Base-by-base conservation (phyloP, 805 yeast genomes). In the Scheffersomyces coipomensis region DNA sequence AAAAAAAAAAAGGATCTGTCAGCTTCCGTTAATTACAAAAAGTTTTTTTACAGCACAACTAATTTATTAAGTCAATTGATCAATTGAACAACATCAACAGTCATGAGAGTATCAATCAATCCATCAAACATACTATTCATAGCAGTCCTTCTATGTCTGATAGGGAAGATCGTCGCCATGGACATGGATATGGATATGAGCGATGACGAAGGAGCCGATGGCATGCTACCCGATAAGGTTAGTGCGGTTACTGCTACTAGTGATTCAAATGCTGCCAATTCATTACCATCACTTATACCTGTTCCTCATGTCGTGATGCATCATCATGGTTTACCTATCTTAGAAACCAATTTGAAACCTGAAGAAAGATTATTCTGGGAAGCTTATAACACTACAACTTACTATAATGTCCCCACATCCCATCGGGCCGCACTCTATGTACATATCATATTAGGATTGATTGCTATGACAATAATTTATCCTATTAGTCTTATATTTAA, bases 351-450 rank as follows among this genome's bases (percentile, higher is more conserved):
- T 15, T 71, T 90, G 35, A 72, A 81, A 13, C 83, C 90, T 0
- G 85, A 80, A 33, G 96, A 89, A 59, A 66, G 79, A 39, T 56
- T 72, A 19, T 90, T 75, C 60, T 90, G 97, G 97, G 81, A 79
- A 35, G 56, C 62, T 19, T 90, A 89, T 62, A 80, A 85, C 53
- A 79, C 95, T 11, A 83, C 91, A 1, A 81, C 88, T 3, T 89
- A 74, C 58, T 80, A 87, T 63, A 80, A 77, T 6, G 54, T 76
- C 10, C 73, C 71, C 0, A 49, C 74, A 2, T 72, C 79, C 3
- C 72, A 73, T 47, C 74, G 78, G 40, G 42, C 68, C 11, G 73
- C 81, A 1, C 63, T 89, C 21, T 68, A 69, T 46, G 49, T 68
- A 29, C 97, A 89, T 53, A 62, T 80, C 8, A 48, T 57, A 2